A percentile compares a stretch with the other conserved stretches of the same genome.
phyloP scores from a whole-genome alignment of 345 rosid species.

The Salix dunnii region DNA sequence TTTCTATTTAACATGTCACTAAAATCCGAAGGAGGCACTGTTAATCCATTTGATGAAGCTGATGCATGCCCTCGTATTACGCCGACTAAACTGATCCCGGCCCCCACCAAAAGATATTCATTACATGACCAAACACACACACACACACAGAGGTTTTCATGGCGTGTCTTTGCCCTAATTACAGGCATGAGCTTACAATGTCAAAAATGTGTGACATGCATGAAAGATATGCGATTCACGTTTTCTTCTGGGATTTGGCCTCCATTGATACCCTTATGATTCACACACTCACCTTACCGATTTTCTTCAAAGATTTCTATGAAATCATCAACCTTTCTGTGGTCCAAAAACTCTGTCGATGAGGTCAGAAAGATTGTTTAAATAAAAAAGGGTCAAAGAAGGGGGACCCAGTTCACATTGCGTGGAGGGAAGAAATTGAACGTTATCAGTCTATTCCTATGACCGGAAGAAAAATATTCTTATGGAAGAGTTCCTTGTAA shows the following conservation, averaged over 20 bases:
- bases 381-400: neutral
- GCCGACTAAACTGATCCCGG: slow-evolving; percentile 16
- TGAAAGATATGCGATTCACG: neutral
- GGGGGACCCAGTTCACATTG: neutral
- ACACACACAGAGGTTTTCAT: neutral
- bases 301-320: neutral
- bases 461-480: neutral
- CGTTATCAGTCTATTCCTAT: no score
- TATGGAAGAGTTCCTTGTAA: no score
- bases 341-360: neutral
- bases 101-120: neutral
- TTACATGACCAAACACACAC: neutral
- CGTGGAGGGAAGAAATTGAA: neutral
- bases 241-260: slow-evolving; percentile 2
- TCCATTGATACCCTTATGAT: slow-evolving; percentile 7
- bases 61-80: slow-evolving; percentile 20
- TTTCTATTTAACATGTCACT: neutral
- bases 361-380: neutral
- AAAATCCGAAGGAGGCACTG: neutral
- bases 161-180: neutral
- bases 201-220: slow-evolving; percentile 3
- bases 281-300: neutral
- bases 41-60: neutral
- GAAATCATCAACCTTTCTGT: neutral
- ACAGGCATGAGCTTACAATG: neutral